Conservation (phyloP, 331 rosid species). For the Rosa hybrid region DNA sequence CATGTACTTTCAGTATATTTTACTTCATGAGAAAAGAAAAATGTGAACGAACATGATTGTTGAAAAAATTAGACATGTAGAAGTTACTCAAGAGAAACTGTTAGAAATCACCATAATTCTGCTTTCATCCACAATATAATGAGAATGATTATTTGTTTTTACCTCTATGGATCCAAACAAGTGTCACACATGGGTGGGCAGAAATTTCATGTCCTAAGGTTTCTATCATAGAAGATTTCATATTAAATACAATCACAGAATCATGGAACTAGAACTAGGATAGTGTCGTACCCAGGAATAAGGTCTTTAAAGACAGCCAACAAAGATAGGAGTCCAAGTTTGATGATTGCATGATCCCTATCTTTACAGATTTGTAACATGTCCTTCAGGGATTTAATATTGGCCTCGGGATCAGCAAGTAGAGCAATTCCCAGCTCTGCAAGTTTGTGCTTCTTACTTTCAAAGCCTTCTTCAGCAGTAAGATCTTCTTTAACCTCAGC, state of each 20-base stretch:
- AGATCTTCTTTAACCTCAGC: conserved; percentile 86
- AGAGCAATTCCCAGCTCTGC: conserved; percentile 90
- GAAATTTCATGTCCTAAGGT: neutral
- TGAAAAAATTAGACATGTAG: neutral
- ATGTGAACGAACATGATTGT: neutral
- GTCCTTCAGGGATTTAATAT: conserved; percentile 79
- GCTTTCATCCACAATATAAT: neutral
- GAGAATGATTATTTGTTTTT: neutral
- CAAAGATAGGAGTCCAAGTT: conserved; percentile 90
- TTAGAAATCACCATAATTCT: neutral
- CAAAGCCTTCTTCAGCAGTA: conserved; percentile 78
- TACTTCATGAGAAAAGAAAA: neutral
- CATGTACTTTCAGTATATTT: neutral
- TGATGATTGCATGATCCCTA: conserved; percentile 58
- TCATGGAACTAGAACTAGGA: neutral
- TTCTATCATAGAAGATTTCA: neutral
- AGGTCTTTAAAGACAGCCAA: conserved; percentile 91
- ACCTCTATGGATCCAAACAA: conserved; percentile 1
- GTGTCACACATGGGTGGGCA: neutral
- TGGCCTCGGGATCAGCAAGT: conserved; percentile 83
- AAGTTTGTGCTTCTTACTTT: conserved; percentile 78
- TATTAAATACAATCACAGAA: neutral
- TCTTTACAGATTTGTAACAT: conserved; percentile 72
- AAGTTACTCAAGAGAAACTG: neutral
- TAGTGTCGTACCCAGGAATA: conserved; percentile 73